These are phyloP conservation scores for Daldinia caldariorum DNA, from an alignment of 495 filamentous ascomycete genomes.

Conservation along the genomic window DNA sequence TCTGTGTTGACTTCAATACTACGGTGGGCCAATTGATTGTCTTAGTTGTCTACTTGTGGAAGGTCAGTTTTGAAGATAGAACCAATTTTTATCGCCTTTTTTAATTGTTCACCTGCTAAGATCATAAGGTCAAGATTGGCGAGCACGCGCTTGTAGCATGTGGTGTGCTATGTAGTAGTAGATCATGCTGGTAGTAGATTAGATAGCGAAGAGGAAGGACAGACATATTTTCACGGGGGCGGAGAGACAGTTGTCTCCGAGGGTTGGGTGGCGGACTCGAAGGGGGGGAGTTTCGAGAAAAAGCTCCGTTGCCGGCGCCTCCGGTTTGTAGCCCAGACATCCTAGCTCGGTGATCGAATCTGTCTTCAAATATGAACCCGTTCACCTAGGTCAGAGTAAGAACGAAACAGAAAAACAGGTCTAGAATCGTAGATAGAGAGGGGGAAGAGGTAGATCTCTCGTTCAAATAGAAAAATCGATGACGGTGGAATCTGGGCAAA, in stretches of 20 bases:
- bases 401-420: not conserved
- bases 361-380: not conserved
- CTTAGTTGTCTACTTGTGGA: constrained; percentile 3
- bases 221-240: constrained; percentile 1
- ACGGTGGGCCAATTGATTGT: not conserved
- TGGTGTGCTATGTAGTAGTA: not conserved
- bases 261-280: constrained; percentile 8
- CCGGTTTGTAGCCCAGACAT: constrained; percentile 1
- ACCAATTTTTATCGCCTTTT: constrained; percentile 1
- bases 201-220: not conserved
- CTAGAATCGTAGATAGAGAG: not conserved
- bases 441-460: not conserved
- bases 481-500: not conserved
- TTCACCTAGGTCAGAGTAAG: not conserved
- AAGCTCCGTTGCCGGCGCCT: constrained; percentile 9
- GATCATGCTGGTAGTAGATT: not conserved
- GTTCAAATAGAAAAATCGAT: not conserved
- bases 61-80: not conserved
- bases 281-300: not conserved
- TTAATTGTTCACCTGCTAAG: not conserved
- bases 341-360: not conserved
- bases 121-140: too few relatives aligned
- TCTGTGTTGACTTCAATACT: not conserved
- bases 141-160: not conserved
- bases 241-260: constrained; percentile 4